A percentile compares a stretch with the other conserved stretches of the same genome.
phyloP scores from a whole-genome alignment of 2,329 filamentous ascomycete species.

The Colletotrichum spaethianum region DNA sequence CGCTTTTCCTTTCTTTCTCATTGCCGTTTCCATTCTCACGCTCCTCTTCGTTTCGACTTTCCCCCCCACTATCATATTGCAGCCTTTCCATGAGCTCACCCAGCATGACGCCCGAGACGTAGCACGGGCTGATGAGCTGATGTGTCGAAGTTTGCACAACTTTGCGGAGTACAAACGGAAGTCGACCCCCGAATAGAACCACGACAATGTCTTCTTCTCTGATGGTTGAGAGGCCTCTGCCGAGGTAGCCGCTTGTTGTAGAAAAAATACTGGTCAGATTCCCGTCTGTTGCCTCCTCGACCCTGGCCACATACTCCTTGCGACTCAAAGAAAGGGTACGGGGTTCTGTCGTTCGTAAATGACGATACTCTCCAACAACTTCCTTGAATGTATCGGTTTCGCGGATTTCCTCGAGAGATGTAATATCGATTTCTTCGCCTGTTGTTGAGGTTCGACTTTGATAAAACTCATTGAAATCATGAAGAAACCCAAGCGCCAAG shows the following conservation, averaged over 20 bases:
- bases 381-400: background rate
- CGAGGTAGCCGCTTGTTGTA: background rate
- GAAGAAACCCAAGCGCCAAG: background rate
- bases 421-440: background rate
- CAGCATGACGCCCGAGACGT: background rate
- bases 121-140: background rate
- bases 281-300: background rate
- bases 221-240: background rate
- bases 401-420: background rate
- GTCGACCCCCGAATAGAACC: constrained; percentile 2
- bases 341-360: background rate
- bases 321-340: background rate
- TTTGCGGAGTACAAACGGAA: constrained; percentile 6
- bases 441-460: background rate
- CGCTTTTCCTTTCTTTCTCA: background rate
- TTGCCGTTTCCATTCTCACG: background rate
- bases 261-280: background rate
- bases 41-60: background rate
- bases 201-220: background rate
- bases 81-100: constrained; percentile 3
- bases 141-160: background rate
- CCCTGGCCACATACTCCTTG: background rate
- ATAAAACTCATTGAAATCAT: background rate
- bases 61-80: background rate
- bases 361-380: background rate